These are phyloP conservation scores for Daldinia eschscholtzii DNA, from an alignment of 2,329 filamentous ascomycete species.

Conservation along the genomic window DNA sequence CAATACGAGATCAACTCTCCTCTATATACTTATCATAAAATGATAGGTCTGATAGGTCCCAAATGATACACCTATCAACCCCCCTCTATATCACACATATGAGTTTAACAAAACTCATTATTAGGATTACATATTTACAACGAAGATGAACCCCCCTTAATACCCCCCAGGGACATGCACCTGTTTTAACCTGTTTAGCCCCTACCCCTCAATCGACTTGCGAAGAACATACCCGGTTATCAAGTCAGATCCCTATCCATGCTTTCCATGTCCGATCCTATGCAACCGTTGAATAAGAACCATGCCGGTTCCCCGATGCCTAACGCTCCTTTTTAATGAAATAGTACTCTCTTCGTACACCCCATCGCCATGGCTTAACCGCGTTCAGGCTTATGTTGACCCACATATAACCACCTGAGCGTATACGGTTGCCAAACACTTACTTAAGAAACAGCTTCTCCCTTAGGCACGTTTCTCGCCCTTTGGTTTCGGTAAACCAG, in stretches of 20 bases:
- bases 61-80: neutral
- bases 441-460: neutral
- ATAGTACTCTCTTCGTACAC: constrained; percentile 34
- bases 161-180: constrained; percentile 15
- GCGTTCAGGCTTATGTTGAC: constrained; percentile 9
- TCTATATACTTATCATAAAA: neutral
- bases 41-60: neutral
- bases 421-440: neutral
- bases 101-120: constrained; percentile 25
- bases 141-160: constrained; percentile 22
- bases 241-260: constrained; percentile 30
- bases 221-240: constrained; percentile 11
- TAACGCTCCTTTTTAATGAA: constrained; percentile 25
- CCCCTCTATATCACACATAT: neutral
- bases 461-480: constrained; percentile 40
- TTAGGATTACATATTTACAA: constrained; percentile 44
- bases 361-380: constrained; percentile 21
- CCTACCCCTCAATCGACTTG: constrained; percentile 15
- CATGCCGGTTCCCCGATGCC: constrained; percentile 22
- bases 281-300: constrained; percentile 37
- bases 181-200: constrained; percentile 23
- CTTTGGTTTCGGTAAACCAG: constrained; percentile 64
- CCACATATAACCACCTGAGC: neutral
- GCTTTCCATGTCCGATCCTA: constrained; percentile 38
- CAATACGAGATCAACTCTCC: neutral